phyloP scores from a whole-genome alignment of 148 eudicot genomes.

The Rhododendron vialii region DNA sequence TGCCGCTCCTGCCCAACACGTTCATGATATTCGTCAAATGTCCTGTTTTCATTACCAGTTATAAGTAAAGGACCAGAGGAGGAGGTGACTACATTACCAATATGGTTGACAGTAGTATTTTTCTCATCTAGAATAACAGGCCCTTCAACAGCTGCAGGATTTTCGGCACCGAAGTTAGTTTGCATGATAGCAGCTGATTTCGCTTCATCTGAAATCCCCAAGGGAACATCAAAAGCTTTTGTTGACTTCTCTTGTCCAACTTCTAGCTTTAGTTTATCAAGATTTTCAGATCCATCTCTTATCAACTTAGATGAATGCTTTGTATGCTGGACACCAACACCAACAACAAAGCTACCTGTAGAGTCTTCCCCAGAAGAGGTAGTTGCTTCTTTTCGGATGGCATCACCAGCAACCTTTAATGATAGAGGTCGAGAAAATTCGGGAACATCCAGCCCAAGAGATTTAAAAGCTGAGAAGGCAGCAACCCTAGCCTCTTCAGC shows the following conservation, averaged over 20 bases:
- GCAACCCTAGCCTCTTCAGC: conserved; percentile 97
- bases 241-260: conserved; percentile 29
- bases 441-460: conserved; percentile 84
- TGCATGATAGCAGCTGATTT: conserved; percentile 23
- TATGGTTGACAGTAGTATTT: conserved; percentile 2
- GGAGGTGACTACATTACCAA: conserved; percentile 9
- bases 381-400: conserved; percentile 32
- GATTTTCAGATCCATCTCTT: conserved; percentile 10
- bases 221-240: conserved; percentile 22
- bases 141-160: conserved; percentile 18
- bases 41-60: conserved; percentile 17
- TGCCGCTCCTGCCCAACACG: conserved; percentile 17
- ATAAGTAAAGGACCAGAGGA: conserved; percentile 9
- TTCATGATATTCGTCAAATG: conserved; percentile 12
- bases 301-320: conserved; percentile 21
- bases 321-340: conserved; percentile 23
- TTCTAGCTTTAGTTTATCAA: conserved; percentile 19
- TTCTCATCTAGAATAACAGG: conserved; percentile 11
- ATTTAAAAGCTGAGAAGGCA: conserved; percentile 91
- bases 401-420: conserved; percentile 27
- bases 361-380: conserved; percentile 48
- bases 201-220: conserved; percentile 25
- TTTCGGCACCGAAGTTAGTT: conserved; percentile 13
- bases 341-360: conserved; percentile 29
- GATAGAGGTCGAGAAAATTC: conserved; percentile 52